Base-by-base conservation (phyloP, 352 stramenopile genomes). In the Pythium monospermum region DNA sequence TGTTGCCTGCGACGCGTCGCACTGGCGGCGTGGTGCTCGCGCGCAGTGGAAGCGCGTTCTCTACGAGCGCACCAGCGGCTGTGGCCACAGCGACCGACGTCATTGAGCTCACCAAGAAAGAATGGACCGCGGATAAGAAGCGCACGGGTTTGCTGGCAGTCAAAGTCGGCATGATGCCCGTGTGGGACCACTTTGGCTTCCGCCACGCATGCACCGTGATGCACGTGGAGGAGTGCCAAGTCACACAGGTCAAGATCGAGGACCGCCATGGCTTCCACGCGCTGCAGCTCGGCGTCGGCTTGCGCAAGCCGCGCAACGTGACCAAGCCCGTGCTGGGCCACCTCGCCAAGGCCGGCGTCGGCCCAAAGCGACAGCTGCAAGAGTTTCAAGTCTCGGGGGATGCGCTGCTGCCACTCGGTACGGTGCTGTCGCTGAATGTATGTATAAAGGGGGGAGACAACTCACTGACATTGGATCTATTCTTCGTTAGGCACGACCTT, bases 101-200 rank as follows among this genome's bases (percentile, higher is more conserved):
- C 7, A 19, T 48, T n/a, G 47, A 59, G 46, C 57, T 67, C 50
- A 36, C 47, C 23, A 39, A 41, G 23, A 75, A 72, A 42, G 66
- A 68, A 16, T 91, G 78, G 81, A 68, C 68, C 43, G 70, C 71
- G 11, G 81, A 90, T 62, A 90, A 93, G 60, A 92, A 92, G 69
- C 82, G 89, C 58, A 92, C 84, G 50, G 89, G 88, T 4, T 62
- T 96, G 45, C 59, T 97, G 38, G 91, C 88, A 38, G 75, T 99
- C 61, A 99, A 99, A 76, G 78, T 99, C 32, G 97, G 97, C n/a
- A 99, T 98, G 93, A 96, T 99, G 75, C 90, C 92, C 11, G 75
- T 99, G 28, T 99, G 96, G 89, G 97, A 99, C 77, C 80, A 94
- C 55, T 99, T 94, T 80, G 97, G 97, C 5, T 89, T 95, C 56